A percentile compares a stretch with the other conserved stretches of the same genome.
Conservation (phyloP, 1,284 basidiomycete species). For the Heterobasidion irregulare region DNA sequence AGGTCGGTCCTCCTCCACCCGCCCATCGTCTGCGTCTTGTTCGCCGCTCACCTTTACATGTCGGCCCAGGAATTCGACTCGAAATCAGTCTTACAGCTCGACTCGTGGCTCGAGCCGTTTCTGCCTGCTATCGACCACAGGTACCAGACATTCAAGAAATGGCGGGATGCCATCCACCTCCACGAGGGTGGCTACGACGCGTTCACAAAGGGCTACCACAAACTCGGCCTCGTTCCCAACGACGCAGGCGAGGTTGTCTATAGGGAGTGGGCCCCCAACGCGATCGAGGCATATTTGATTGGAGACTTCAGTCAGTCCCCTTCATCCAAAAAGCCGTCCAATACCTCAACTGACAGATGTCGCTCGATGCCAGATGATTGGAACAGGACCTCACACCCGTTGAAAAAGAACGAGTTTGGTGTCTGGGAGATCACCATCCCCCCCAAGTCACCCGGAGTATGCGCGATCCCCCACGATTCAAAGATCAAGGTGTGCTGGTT, state of each 20-base stretch:
- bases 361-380: conserved; percentile 59
- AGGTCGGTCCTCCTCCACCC: background rate
- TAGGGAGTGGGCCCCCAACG: conserved; percentile 95
- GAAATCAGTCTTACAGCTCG: conserved; percentile 49
- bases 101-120: conserved; percentile 73
- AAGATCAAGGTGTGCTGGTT: conserved; percentile 74
- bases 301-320: conserved; percentile 91
- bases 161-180: conserved; percentile 66
- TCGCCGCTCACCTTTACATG: background rate
- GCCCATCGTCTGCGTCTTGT: background rate
- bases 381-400: conserved; percentile 77
- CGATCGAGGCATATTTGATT: conserved; percentile 73
- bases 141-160: conserved; percentile 63
- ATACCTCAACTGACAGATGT: background rate
- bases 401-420: conserved; percentile 85
- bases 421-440: conserved; percentile 88
- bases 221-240: conserved; percentile 77
- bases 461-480: conserved; percentile 91
- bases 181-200: conserved; percentile 85
- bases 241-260: conserved; percentile 72
- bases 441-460: conserved; percentile 59
- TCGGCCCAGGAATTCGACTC: conserved; percentile 29
- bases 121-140: conserved; percentile 66
- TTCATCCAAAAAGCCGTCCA: background rate
- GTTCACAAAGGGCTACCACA: conserved; percentile 84